Conservation (phyloP, 2,329 filamentous ascomycete genomes). For the Cladosporium halotolerans region DNA sequence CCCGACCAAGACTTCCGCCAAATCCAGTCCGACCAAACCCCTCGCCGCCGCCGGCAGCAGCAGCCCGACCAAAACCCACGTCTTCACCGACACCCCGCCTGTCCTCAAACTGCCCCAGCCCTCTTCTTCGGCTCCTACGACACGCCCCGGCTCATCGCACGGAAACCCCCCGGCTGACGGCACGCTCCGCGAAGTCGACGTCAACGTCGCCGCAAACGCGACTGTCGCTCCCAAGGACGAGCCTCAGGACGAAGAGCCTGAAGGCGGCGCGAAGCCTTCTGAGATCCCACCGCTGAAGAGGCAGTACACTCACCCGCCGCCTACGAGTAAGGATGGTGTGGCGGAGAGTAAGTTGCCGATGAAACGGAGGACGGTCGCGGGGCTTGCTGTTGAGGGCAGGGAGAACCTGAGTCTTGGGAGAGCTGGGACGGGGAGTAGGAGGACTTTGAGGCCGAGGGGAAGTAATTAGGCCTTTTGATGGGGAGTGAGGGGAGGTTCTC, state of each 20-base stretch:
- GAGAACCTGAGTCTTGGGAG: constrained; percentile 32
- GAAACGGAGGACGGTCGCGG: constrained; percentile 38
- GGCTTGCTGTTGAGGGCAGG: constrained; percentile 23
- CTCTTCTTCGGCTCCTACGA: constrained; percentile 20
- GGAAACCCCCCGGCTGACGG: constrained; percentile 13
- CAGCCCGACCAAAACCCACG: constrained; percentile 28
- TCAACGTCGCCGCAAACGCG: constrained; percentile 35
- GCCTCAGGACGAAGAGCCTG: constrained; percentile 22
- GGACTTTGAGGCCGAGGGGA: constrained; percentile 2
- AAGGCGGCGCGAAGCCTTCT: constrained; percentile 18
- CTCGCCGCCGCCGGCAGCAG: neutral
- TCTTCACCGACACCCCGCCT: constrained; percentile 30
- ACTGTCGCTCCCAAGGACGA: constrained; percentile 16
- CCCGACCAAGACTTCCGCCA: constrained; percentile 12
- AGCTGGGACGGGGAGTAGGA: constrained; percentile 11
- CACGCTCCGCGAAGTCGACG: constrained; percentile 43
- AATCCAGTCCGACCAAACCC: constrained; percentile 25
- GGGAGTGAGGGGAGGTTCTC: neutral
- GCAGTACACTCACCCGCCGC: constrained; percentile 1
- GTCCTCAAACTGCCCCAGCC: constrained; percentile 14
- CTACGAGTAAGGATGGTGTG: constrained; percentile 14
- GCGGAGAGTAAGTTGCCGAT: constrained; percentile 22
- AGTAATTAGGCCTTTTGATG: constrained; percentile 1
- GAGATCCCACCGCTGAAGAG: constrained; percentile 6
- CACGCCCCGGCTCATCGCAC: constrained; percentile 25